Evolutionary conservation across 768 basidiomycete species (phyloP), one percentile per base, ranked within the genome.

Genomic region (Russula sp.): DNA sequence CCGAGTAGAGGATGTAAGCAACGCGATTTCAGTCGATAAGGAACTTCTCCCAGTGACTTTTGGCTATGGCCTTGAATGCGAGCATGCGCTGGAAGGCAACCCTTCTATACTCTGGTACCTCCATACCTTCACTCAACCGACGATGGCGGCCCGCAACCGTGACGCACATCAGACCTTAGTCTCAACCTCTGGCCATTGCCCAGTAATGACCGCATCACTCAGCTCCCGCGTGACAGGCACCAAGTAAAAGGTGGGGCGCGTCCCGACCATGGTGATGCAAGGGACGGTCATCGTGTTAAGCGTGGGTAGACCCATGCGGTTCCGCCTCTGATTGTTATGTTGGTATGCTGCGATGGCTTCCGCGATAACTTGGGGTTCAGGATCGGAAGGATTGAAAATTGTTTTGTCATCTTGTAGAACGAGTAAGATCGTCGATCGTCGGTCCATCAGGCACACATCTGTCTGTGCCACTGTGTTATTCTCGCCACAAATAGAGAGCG

Each of bases 351-450:
- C 46, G 22, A 65, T 36, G 22, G 52, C 58, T n/a, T 28, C 58
- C 10, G 34, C 52, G 36, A 64, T 60, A 7, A 64, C 51, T 48
- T 55, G 50, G 8, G 62, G 38, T 20, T 50, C 62, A 7, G 62
- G 62, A 13, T 52, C 40, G 14, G 6, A 18, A 50, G 18, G 0
- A 22, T 24, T 26, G 42, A 44, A 20, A 44, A 6, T 22, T 2
- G 13, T 5, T 22, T 62, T 57, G 10, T 62, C 62, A 7, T 16
- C 34, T 24, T 28, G 44, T 11, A 63, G n/a, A 14, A 63, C 49
- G 3, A 62, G 54, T 16, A 62, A 11, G 34, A 55, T 30, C n/a
- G 20, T 50, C 4, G 36, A 49, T 6, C 26, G 2, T 63, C 20
- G 24, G 53, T 34, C 5, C 28, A 38, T n/a, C 24, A 30, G 10